Evolutionary conservation across 2,329 filamentous ascomycete genomes (phyloP), one percentile per base, ranked within the genome.

Genomic region (Aspergillus tamarii): DNA sequence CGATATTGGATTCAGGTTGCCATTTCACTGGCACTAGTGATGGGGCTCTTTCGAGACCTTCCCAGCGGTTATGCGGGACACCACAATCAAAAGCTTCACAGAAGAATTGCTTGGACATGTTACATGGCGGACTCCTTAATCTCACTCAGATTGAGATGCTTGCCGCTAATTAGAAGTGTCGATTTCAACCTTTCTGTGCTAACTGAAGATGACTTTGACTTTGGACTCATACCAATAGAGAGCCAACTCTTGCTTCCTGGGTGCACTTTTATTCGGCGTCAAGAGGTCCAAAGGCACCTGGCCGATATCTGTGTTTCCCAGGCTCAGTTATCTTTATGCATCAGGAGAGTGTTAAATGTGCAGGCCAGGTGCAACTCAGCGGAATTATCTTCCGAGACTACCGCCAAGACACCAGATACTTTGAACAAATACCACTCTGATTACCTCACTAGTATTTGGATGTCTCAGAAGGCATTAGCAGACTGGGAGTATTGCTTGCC

Each of bases 31-130:
- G 55, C 55, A 5, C 14, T 23, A 7, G 21, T n/a, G 19, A 19
- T 30, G 14, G 21, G 28, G 11, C 21, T 57, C 16, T 57, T 57
- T 4, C n/a, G 43, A 43, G 23, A 39, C 41, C 55, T 26, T 21
- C 55, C 39, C 28, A 32, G 9, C 8, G 12, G 16, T 8, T 14
- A 36, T 19, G 12, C 10, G 16, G 9, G 36, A 23, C n/a, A 21
- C 5, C 16, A 57, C 41, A 23, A 8, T 28, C 36, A 28, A 11
- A 57, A 46, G 6, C 55, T 57, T 21, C 55, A n/a, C 55, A 57
- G 41, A 30, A 45, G 55, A 57, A 26, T 45, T 9, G 55, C 55
- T 7, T 57, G 55, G 55, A 36, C 28, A 11, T 57, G 55, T 19
- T 57, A 57, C 11, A 21, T 46, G 39, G 21, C 28, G 16, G 55